These are phyloP conservation scores for Aegilops umbellulata DNA, from an alignment of 176 grass and related monocot species.

Conservation along the genomic window DNA sequence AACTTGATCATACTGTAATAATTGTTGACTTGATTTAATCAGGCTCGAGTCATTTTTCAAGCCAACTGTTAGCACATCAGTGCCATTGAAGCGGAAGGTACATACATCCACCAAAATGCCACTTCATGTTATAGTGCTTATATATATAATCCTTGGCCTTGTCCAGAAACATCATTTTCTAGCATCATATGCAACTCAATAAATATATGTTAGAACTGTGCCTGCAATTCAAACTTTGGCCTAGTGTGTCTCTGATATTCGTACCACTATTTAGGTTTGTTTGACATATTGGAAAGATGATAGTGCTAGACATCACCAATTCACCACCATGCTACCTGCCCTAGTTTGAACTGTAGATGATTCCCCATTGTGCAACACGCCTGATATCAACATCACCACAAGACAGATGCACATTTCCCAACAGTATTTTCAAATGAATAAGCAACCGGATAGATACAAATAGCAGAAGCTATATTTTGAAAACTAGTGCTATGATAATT, in stretches of 20 bases:
- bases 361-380: not conserved
- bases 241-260: not conserved
- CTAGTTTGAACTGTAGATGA: not conserved
- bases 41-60: constrained; percentile 72
- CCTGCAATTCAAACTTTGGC: not conserved
- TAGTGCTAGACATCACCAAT: not conserved
- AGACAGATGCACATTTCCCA: not conserved
- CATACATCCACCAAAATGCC: constrained; percentile 10
- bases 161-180: not conserved
- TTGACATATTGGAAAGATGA: no score
- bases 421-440: not conserved
- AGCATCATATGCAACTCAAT: not conserved
- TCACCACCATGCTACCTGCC: not conserved
- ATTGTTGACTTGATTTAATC: not conserved
- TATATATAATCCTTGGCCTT: not conserved
- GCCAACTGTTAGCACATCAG: constrained; percentile 41
- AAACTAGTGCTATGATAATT: not conserved
- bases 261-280: not conserved
- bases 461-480: not conserved
- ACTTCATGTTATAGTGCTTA: constrained; percentile 1
- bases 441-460: not conserved
- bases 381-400: not conserved
- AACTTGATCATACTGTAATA: not conserved
- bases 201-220: not conserved
- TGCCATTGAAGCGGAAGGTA: constrained; percentile 52